Evolutionary conservation across 176 grass and related monocot species (phyloP).

Genomic region (Bonia amplexicaulis): DNA sequence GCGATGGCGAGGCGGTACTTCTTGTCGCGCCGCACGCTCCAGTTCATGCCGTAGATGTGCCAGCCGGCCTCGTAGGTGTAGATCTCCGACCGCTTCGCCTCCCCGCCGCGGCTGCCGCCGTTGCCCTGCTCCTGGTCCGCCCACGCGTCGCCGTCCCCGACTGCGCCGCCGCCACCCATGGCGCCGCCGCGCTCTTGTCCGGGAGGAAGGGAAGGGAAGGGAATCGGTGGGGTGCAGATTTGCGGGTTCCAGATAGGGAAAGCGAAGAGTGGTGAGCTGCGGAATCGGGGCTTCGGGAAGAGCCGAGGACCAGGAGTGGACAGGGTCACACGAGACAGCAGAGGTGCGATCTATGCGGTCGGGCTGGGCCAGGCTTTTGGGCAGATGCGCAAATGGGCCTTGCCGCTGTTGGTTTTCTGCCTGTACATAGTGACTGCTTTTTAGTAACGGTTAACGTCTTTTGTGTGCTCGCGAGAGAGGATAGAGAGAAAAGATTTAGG

Average conservation of each 20-base stretch:
- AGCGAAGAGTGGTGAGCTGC: not conserved
- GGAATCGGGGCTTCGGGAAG: not conserved
- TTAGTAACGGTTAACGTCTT: too few species aligned
- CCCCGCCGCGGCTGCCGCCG: conserved; percentile 42
- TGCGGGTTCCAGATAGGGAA: not conserved
- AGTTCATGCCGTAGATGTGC: conserved; percentile 99
- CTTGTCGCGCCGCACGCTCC: conserved; percentile 97
- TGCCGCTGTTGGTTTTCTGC: too few species aligned
- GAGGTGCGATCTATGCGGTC: too few species aligned
- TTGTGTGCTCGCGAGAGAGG: too few species aligned
- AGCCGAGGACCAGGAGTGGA: not conserved
- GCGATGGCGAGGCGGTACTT: conserved; percentile 96
- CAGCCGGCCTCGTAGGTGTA: conserved; percentile 97
- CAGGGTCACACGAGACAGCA: not conserved
- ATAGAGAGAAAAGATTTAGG: too few species aligned
- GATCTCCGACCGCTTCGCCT: conserved; percentile 98
- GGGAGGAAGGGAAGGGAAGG: not conserved
- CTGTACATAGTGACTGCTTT: too few species aligned
- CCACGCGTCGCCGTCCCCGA: conserved; percentile 36
- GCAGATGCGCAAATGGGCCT: too few species aligned
- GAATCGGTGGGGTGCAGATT: not conserved
- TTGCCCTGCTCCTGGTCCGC: conserved; percentile 42
- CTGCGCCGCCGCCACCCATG: conserved; percentile 41
- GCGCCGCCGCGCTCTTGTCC: not conserved
- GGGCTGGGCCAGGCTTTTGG: too few species aligned